phyloP scores from a whole-genome alignment of 2,329 filamentous ascomycete genomes.

The Arthrobotrys megalospora region DNA sequence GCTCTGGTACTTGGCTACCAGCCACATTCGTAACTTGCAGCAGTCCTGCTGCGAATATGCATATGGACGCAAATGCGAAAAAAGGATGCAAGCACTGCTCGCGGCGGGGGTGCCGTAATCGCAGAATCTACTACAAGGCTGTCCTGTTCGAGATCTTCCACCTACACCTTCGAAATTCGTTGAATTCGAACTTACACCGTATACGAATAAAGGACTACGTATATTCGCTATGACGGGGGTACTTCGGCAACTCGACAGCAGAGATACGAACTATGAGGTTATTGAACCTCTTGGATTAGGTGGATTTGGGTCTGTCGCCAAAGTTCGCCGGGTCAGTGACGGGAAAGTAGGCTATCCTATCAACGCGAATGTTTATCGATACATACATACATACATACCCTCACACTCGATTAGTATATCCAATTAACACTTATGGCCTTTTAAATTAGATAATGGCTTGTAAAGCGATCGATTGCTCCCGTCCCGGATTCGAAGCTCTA shows the following conservation, averaged over 20 bases:
- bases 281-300: constrained; percentile 22
- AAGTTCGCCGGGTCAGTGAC: constrained; percentile 30
- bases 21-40: too few relatives aligned
- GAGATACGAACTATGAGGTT: constrained; percentile 32
- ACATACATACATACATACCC: not conserved
- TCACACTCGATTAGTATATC: not conserved
- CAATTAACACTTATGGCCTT: not conserved
- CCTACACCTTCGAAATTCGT: too few relatives aligned
- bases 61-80: too few relatives aligned
- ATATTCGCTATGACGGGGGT: not conserved
- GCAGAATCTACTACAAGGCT: too few relatives aligned
- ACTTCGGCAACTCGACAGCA: not conserved
- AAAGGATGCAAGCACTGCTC: too few relatives aligned
- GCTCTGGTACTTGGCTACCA: too few relatives aligned
- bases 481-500: constrained; percentile 1
- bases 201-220: too few relatives aligned
- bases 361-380: too few relatives aligned
- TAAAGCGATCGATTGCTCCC: constrained; percentile 44
- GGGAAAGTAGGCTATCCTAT: not conserved
- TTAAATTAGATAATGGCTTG: constrained; percentile 52
- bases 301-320: constrained; percentile 27
- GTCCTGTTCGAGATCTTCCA: too few relatives aligned
- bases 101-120: too few relatives aligned
- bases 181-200: too few relatives aligned
- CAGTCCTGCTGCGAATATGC: too few relatives aligned